Conservation (phyloP, 441 rosid genomes). For the Biscutella laevigata region DNA sequence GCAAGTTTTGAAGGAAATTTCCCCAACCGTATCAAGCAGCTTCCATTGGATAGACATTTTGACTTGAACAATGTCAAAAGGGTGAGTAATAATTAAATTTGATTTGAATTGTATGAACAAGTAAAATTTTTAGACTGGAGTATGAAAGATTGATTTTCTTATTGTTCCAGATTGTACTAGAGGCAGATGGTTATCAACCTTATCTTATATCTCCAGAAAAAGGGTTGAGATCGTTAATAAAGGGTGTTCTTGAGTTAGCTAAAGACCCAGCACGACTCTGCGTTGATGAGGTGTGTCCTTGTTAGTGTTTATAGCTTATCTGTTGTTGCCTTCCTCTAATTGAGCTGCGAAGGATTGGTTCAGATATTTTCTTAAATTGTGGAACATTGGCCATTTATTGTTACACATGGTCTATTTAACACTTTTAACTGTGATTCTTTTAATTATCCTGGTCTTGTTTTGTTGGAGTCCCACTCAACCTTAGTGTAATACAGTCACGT, state of each 20-base stretch:
- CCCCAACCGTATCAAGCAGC: slow-evolving; percentile 52
- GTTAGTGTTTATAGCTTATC: slow-evolving; percentile 16
- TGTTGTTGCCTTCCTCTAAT: not conserved
- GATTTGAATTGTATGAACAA: slow-evolving; percentile 3
- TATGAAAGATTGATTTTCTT: slow-evolving; percentile 16
- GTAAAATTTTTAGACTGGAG: slow-evolving; percentile 5
- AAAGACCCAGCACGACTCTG: slow-evolving; percentile 68
- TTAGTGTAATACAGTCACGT: not conserved
- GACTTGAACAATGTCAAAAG: slow-evolving; percentile 56
- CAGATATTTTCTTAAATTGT: not conserved
- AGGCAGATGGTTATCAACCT: slow-evolving; percentile 81
- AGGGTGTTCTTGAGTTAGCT: slow-evolving; percentile 62
- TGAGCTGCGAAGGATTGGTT: slow-evolving; percentile 4
- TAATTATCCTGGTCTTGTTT: not conserved
- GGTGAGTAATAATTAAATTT: slow-evolving; percentile 38
- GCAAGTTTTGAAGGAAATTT: slow-evolving; percentile 65
- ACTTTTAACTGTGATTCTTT: not conserved
- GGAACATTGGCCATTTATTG: slow-evolving; percentile 11
- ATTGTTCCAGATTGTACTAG: slow-evolving; percentile 51
- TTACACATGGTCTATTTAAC: slow-evolving; percentile 12
- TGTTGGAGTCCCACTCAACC: not conserved
- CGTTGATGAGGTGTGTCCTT: slow-evolving; percentile 59
- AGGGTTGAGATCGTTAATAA: slow-evolving; percentile 67
- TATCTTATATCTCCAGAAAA: slow-evolving; percentile 83
- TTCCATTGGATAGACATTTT: slow-evolving; percentile 57